Evolutionary conservation across 1,139 yeast species (phyloP), one percentile per base, ranked within the genome.

Genomic region (Sugiyamaella castrensis): DNA sequence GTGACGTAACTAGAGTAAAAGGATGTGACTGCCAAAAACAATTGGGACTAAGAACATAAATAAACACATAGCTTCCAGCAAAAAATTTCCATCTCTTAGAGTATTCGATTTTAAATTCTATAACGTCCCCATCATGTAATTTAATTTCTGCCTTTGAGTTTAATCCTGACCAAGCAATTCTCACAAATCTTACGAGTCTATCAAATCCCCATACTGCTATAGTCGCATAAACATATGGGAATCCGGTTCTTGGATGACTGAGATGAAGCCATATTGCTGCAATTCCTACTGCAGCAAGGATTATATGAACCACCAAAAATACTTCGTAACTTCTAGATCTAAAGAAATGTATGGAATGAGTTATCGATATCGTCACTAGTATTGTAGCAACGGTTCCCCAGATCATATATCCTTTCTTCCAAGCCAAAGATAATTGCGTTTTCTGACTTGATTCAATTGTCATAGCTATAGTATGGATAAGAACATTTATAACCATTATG

Each of bases 1-100:
- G 63, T n/a, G 64, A 55, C 44, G 51, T 40, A 41, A 79, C 72
- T 27, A 80, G 68, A 0, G 89, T 80, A 59, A 84, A 84, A 0
- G 91, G 91, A 65, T 84, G 91, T 0, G 84, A 79, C 61, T 84
- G 88, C 63, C 76, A 65, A 37, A 77, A 74, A 41, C 70, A 64
- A 41, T 59, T 48, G 31, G 51, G 53, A 29, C 56, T 51, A 32
- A 81, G 62, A 53, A 84, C 74, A 57, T 82, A 77, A 41, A 84
- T 66, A 59, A 74, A 84, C 1, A 77, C 81, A 61, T 75, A 82
- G 2, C 80, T 75, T 5, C 87, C 87, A 2, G 86, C 82, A 42
- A 62, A 63, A 10, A 73, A 61, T 42, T 68, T 67, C 76, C 81
- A 73, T n/a, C 60, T 48, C 11, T 63, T 54, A 2, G 61, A 55